Base-by-base conservation (phyloP, 345 rosid species). In the Geranium brycei region DNA sequence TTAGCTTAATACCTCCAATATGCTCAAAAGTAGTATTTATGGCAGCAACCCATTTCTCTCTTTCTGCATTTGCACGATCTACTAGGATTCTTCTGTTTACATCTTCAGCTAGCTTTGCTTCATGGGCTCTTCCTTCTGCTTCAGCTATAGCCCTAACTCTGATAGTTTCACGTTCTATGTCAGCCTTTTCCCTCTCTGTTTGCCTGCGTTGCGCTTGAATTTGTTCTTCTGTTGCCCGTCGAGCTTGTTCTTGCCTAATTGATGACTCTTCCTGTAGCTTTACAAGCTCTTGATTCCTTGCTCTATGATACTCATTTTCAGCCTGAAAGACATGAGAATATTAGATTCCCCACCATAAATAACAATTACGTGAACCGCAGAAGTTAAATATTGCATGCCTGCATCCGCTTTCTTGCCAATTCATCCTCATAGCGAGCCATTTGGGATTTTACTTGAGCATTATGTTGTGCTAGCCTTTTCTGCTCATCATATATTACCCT, bases 51-150 rank as follows among this genome's bases (percentile, higher is more conserved):
- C 95, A 88, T 80, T 93, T 93, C 75, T 90, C 99, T 76, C 95
- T 74, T 77, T 93, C 99, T 68, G 97, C 99, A 83, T 86, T 88
- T 57, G 99, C 97, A 72, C 91, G 96, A 81, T 93, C 99, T 55
- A 87, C 61, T 31, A 93, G 87, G 31, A 93, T 81, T 73, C 96
- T 71, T 73, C 99, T 77, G 66, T 93, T 89, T 58, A 93, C 91
- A 62, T 93, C 99, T 71, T 93, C 99, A 68, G 96, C 83, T 59
- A 93, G 85, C 86, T 87, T 93, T 4, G 91, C 90, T 68, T 93
- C 99, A 76, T 89, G 96, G 28, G 96, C 97, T 74, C 99, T 86
- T 73, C 96, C 99, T 81, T 90, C 97, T 63, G 97, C 99, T 76
- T 93, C 97, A n/a, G 99, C 97, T 79, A 93, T 87, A 60, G 96